Conservation (phyloP, 2,329 filamentous ascomycete genomes). For the Setomelanomma holmii region DNA sequence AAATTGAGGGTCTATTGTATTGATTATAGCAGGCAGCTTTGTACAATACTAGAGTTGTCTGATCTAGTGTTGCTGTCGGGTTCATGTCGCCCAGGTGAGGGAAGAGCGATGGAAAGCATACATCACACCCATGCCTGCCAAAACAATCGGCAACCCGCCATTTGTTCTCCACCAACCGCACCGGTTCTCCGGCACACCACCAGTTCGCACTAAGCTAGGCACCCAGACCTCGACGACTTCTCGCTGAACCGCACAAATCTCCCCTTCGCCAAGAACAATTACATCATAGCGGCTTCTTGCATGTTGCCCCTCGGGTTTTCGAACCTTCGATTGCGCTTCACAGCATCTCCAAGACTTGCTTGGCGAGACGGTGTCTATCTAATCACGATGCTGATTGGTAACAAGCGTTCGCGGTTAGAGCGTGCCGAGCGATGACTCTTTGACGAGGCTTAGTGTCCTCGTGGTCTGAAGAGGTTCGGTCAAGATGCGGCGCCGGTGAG, state of each 20-base stretch:
- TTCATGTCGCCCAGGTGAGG: too few relatives aligned
- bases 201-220: conserved; percentile 16
- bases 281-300: conserved; percentile 18
- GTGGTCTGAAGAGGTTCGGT: conserved; percentile 8
- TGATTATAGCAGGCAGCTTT: too few relatives aligned
- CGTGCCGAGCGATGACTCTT: conserved; percentile 3
- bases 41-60: background rate
- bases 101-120: too few relatives aligned
- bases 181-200: conserved; percentile 16
- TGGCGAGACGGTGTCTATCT: conserved; percentile 3
- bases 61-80: too few relatives aligned
- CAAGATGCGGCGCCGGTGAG: conserved; percentile 10
- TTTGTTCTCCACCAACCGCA: conserved; percentile 20
- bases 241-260: conserved; percentile 1
- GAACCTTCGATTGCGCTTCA: conserved; percentile 7
- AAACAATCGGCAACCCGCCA: conserved; percentile 14
- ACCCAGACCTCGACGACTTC: conserved; percentile 9
- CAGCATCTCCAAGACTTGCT: conserved; percentile 3
- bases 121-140: conserved; percentile 4
- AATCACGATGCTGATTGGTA: conserved; percentile 14
- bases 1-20: too few relatives aligned
- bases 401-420: background rate
- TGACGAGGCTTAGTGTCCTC: conserved; percentile 11
- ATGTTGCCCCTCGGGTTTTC: conserved; percentile 15
- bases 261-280: conserved; percentile 13